Conservation (phyloP, 768 basidiomycete genomes). For the Podaxis carcinomalis region DNA sequence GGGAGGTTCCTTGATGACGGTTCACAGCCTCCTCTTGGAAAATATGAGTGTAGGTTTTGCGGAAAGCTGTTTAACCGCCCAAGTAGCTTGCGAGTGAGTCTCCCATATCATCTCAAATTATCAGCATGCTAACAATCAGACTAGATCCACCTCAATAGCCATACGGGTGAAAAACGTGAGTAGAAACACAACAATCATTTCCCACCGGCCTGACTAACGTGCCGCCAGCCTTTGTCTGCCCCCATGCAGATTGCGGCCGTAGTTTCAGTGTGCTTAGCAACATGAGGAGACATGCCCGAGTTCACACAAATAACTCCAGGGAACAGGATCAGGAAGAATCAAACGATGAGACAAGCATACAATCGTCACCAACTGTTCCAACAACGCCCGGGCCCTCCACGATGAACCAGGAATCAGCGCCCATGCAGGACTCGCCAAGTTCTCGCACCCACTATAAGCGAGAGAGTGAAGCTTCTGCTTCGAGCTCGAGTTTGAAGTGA, state of each 20-base stretch:
- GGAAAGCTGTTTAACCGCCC: conserved; percentile 80
- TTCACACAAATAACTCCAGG: conserved; percentile 40
- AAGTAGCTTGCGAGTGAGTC: conserved; percentile 70
- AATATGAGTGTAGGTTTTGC: conserved; percentile 77
- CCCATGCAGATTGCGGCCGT: conserved; percentile 70
- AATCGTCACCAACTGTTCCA: conserved; percentile 5
- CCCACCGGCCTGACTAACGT: conserved; percentile 5
- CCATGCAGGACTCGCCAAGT: background rate
- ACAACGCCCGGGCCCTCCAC: background rate
- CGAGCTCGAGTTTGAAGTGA: conserved; percentile 35
- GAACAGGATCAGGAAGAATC: conserved; percentile 37
- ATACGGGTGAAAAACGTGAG: conserved; percentile 84
- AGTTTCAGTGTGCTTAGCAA: conserved; percentile 86
- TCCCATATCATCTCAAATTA: conserved; percentile 4
- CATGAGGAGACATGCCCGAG: conserved; percentile 82
- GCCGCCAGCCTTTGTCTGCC: conserved; percentile 65
- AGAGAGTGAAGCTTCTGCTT: conserved; percentile 35
- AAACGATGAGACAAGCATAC: conserved; percentile 43
- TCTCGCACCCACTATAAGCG: conserved; percentile 28
- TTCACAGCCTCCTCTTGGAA: conserved; percentile 27
- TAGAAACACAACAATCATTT: conserved; percentile 12
- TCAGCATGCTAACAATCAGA: conserved; percentile 6
- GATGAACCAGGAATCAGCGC: conserved; percentile 10
- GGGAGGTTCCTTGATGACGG: conserved; percentile 6
- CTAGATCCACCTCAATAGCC: conserved; percentile 81